A percentile compares a stretch with the other conserved stretches of the same genome.
Conservation (phyloP, 139 green algal species). For the Chlamydomonas sphaeroides region DNA sequence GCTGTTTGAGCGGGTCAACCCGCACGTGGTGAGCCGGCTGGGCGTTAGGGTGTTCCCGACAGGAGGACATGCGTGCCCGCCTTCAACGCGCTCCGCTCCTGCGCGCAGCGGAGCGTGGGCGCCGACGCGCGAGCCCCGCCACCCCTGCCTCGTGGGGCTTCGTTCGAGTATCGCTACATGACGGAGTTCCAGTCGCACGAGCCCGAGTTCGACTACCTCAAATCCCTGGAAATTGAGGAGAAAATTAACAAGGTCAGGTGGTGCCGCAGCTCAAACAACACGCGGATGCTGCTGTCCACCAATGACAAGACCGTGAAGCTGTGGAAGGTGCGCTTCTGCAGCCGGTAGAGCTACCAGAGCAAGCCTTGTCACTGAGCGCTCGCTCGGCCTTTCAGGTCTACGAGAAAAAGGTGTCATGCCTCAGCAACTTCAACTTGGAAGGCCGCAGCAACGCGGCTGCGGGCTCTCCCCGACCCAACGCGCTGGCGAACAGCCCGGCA, state of each 20-base stretch:
- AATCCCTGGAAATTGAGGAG: slow-evolving; percentile 99
- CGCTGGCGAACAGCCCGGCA: slow-evolving; percentile 35
- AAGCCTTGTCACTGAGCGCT: not conserved
- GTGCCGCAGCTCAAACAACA: slow-evolving; percentile 72
- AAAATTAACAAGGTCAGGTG: slow-evolving; percentile 99
- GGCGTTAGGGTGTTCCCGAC: slow-evolving; percentile 5
- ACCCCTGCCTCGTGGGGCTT: slow-evolving; percentile 45
- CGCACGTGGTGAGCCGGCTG: slow-evolving; percentile 46
- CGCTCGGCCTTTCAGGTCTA: slow-evolving; percentile 69
- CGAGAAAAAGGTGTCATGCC: slow-evolving; percentile 84
- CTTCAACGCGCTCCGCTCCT: not conserved
- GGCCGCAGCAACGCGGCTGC: slow-evolving; percentile 9
- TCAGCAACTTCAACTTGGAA: slow-evolving; percentile 90
- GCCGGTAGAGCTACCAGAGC: too few relatives aligned
- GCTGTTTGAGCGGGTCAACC: slow-evolving; percentile 91
- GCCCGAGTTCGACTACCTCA: slow-evolving; percentile 99
- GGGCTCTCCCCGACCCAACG: slow-evolving; percentile 25
- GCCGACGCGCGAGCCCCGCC: slow-evolving; percentile 60
- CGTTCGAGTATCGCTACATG: slow-evolving; percentile 94
- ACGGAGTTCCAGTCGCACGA: slow-evolving; percentile 99
- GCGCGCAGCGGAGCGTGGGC: slow-evolving; percentile 46
- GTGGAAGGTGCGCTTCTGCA: slow-evolving; percentile 92
- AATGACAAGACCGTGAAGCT: slow-evolving; percentile 99
- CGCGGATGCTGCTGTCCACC: slow-evolving; percentile 86
- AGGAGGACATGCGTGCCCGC: slow-evolving; percentile 16